Evolutionary conservation across 1,284 basidiomycete species (phyloP).

Genomic region (Austroboletus niveus): DNA sequence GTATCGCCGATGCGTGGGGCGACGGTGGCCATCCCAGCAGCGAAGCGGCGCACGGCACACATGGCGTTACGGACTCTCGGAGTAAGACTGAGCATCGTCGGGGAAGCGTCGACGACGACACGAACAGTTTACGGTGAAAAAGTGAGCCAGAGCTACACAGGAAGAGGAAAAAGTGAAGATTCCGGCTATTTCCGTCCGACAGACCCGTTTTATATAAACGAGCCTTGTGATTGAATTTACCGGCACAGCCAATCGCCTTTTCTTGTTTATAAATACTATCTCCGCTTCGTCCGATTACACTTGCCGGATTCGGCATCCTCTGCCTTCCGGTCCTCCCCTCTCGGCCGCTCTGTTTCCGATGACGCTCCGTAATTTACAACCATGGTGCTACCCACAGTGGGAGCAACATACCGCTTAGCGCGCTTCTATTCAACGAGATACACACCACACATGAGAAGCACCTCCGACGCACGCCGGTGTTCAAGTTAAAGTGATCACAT

Average conservation of each 20-base stretch:
- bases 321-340: background rate
- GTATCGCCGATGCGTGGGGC: constrained; percentile 83
- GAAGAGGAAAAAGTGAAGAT: constrained; percentile 15
- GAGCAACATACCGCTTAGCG: constrained; percentile 2
- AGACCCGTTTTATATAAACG: constrained; percentile 15
- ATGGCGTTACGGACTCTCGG: constrained; percentile 57
- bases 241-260: constrained; percentile 22
- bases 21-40: constrained; percentile 77
- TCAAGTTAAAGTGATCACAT: constrained; percentile 18
- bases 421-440: background rate
- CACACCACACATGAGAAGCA: background rate
- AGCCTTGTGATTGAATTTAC: constrained; percentile 20
- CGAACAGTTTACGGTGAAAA: background rate
- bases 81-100: constrained; percentile 70
- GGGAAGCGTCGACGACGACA: constrained; percentile 32
- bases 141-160: constrained; percentile 3
- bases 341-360: constrained; percentile 23
- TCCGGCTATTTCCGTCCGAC: constrained; percentile 26
- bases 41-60: constrained; percentile 57
- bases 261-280: constrained; percentile 22
- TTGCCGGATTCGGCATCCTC: constrained; percentile 3
- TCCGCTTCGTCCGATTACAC: constrained; percentile 4
- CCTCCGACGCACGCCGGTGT: too few species aligned
- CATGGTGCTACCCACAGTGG: constrained; percentile 6
- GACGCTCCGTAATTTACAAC: background rate